These are phyloP conservation scores for Cadophora malorum DNA, from an alignment of 2,329 filamentous ascomycete genomes.

Conservation along the genomic window DNA sequence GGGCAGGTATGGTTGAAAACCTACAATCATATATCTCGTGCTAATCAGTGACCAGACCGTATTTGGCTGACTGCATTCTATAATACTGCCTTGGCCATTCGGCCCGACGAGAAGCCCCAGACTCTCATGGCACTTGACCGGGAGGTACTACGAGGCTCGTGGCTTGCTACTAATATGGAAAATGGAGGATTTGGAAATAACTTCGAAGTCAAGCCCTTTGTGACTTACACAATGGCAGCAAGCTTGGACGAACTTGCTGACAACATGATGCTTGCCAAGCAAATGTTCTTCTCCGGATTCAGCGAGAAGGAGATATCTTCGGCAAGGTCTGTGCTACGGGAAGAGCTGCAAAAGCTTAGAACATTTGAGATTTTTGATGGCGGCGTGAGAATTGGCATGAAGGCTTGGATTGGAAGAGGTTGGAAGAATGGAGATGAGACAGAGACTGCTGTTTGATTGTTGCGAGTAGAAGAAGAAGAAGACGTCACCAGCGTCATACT, in stretches of 20 bases:
- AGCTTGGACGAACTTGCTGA: conserved; percentile 26
- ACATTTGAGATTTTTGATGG: conserved; percentile 26
- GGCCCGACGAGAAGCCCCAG: conserved; percentile 22
- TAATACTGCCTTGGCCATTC: conserved; percentile 13
- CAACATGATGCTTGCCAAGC: conserved; percentile 29
- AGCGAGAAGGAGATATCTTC: conserved; percentile 22
- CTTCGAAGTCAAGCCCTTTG: conserved; percentile 22
- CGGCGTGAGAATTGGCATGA: conserved; percentile 29
- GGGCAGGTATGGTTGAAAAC: conserved; percentile 20
- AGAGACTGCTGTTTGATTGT: conserved; percentile 14
- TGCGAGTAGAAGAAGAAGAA: neutral
- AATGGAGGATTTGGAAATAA: conserved; percentile 27
- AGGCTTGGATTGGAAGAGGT: conserved; percentile 28
- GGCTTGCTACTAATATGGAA: conserved; percentile 27
- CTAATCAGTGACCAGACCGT: conserved; percentile 25
- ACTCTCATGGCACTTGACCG: conserved; percentile 16
- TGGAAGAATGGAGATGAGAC: conserved; percentile 26
- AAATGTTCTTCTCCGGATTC: conserved; percentile 26
- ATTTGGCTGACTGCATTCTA: conserved; percentile 25
- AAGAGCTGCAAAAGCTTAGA: conserved; percentile 27
- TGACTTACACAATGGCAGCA: conserved; percentile 25
- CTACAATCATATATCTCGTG: neutral
- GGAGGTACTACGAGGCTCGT: conserved; percentile 25
- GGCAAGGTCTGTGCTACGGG: conserved; percentile 16
- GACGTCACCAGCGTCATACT: neutral